phyloP scores from a whole-genome alignment of 2,329 filamentous ascomycete genomes.

The Fusarium denticulatum region DNA sequence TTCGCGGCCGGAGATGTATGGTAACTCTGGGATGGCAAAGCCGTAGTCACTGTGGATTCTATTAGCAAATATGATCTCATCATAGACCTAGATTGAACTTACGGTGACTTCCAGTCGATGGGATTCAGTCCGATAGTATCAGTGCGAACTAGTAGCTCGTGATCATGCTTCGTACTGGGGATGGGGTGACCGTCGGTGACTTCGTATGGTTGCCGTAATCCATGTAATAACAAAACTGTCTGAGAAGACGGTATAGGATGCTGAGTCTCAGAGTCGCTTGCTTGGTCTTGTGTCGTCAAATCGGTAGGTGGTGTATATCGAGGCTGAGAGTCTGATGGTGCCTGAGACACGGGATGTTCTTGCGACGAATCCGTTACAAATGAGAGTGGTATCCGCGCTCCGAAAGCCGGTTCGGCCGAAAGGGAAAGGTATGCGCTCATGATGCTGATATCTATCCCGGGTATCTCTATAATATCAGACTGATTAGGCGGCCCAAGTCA shows the following conservation, averaged over 20 bases:
- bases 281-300: not conserved
- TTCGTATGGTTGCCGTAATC: constrained; percentile 59
- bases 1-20: constrained; percentile 76
- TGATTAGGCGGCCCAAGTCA: not conserved
- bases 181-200: constrained; percentile 56
- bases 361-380: not conserved
- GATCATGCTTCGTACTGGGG: constrained; percentile 49
- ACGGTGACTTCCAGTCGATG: constrained; percentile 79
- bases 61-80: no score
- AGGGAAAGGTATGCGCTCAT: constrained; percentile 34
- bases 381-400: not conserved
- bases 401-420: constrained; percentile 26
- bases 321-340: not conserved
- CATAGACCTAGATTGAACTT: fast-evolving
- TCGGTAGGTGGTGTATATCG: constrained; percentile 7
- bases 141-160: constrained; percentile 71
- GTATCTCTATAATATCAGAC: not conserved
- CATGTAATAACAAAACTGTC: constrained; percentile 61
- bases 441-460: not conserved
- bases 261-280: not conserved
- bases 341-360: not conserved
- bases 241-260: constrained; percentile 48
- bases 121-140: constrained; percentile 77
- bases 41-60: constrained; percentile 62
- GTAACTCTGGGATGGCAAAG: constrained; percentile 74